A percentile compares a stretch with the other conserved stretches of the same genome.
Evolutionary conservation across 176 grass and related monocot species (phyloP).

Genomic region (Pharus latifolius): DNA sequence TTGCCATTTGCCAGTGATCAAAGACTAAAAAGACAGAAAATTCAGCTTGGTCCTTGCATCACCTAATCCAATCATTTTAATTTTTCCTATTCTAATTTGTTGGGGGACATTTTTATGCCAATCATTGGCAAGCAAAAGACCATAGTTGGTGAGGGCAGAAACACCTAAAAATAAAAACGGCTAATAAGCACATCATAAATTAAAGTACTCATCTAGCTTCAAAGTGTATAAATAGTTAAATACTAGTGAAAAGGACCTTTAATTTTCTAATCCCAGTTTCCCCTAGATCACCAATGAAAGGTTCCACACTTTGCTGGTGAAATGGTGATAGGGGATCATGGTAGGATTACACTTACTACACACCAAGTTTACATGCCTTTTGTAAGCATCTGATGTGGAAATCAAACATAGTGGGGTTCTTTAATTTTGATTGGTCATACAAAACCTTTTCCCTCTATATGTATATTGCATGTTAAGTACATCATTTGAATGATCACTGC

Average conservation of each 20-base stretch:
- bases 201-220: conserved; percentile 9
- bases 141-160: conserved; percentile 11
- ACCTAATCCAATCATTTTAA: conserved; percentile 28
- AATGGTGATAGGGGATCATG: neutral
- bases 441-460: neutral
- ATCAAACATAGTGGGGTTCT: conserved; percentile 9
- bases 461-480: neutral
- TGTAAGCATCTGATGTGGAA: conserved; percentile 33
- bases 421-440: conserved; percentile 4
- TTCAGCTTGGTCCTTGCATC: neutral
- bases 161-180: neutral
- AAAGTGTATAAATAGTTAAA: too few species aligned
- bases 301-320: neutral
- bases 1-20: neutral
- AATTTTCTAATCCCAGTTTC: neutral
- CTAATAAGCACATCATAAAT: conserved; percentile 20
- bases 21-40: neutral
- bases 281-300: neutral
- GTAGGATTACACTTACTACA: neutral
- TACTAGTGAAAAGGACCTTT: conserved; percentile 14
- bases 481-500: neutral
- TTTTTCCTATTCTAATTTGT: neutral
- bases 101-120: conserved; percentile 6
- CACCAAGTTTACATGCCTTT: neutral
- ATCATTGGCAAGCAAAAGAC: conserved; percentile 28